phyloP scores from a whole-genome alignment of 352 stramenopile genomes.

The Pythium insidiosum region DNA sequence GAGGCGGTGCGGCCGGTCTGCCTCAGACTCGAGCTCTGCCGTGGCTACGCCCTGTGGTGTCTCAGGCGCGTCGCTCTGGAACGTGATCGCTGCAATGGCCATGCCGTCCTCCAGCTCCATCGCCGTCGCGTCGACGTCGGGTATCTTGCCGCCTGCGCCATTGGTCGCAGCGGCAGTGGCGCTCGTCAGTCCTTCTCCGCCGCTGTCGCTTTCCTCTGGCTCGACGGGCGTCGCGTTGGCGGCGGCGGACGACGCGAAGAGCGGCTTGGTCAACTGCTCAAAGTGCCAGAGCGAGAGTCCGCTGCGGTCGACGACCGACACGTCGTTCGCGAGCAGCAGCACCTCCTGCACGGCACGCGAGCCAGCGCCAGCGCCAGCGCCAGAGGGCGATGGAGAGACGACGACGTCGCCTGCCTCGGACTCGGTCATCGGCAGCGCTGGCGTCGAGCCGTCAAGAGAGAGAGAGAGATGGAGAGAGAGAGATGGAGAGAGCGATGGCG shows the following conservation, averaged over 20 bases:
- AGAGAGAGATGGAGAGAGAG: no score
- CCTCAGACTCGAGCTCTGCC: neutral
- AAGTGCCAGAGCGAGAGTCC: constrained; percentile 79
- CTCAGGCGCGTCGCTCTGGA: neutral
- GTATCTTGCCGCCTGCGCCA: constrained; percentile 6
- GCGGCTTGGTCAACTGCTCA: constrained; percentile 41
- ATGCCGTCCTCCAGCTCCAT: constrained; percentile 63
- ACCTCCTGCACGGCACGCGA: constrained; percentile 37
- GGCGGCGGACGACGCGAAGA: constrained; percentile 14
- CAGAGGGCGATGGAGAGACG: no score
- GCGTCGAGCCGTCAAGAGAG: no score
- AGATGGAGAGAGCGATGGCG: no score
- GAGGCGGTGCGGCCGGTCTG: constrained; percentile 19
- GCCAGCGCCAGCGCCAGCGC: no score
- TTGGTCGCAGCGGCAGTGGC: neutral
- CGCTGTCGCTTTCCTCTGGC: no score
- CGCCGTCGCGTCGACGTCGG: neutral
- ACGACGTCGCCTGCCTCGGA: no score
- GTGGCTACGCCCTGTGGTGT: constrained; percentile 11
- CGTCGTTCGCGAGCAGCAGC: constrained; percentile 45
- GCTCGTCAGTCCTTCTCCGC: no score
- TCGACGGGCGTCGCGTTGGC: neutral
- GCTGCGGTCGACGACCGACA: constrained; percentile 64
- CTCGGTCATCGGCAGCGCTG: no score
- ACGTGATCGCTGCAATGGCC: constrained; percentile 42